Base-by-base conservation (phyloP, 2,329 filamentous ascomycete species). In the Mycosphaerella arachidis region DNA sequence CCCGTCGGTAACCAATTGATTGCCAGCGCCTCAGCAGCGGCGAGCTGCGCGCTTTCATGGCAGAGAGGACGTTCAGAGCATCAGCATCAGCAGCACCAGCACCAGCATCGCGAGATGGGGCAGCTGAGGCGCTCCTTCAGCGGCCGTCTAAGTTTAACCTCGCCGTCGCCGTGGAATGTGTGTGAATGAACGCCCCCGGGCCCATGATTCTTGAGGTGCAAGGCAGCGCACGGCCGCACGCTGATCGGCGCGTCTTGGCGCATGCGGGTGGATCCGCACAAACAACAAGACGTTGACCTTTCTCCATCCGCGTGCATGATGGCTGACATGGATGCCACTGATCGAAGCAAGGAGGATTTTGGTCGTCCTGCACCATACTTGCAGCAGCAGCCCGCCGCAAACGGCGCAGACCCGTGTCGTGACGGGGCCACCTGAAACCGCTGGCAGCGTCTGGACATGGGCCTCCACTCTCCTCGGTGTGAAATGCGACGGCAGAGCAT, bases 341-440 rank as follows among this genome's bases (percentile, higher is more conserved):
- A 66, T 69, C 67, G 66, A 68, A 68, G 66, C 65, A 67, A 68
- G 67, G 66, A 56, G 56, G 12, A 51, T 48, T 56, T 60, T 56
- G 60, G 57, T 62, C 56, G 53, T 58, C 56, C 58, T 64, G 62
- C 64, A 58, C 60, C 59, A 59, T 59, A 53, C 56, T 31, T 56
- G 62, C 62, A 61, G 59, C 24, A 24, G 31, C 59, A 56, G 18
- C 31, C 57, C 57, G 33, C 59, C 57, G 54, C 59, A 61, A 56
- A 60, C 59, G 55, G 53, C 35, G 52, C 56, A 33, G 54, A 46
- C 59, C 55, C 53, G 56, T 56, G 48, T 33, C 48, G 27, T 53
- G 48, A 50, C 43, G 57, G 55, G 55, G 48, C 53, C 33, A 53
- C 56, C 61, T 64, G 59, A 64, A 62, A 64, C 63, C 51, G 59